Evolutionary conservation across 306 rosid genomes (phyloP).

Genomic region (Dalbergia cochinchinensis): DNA sequence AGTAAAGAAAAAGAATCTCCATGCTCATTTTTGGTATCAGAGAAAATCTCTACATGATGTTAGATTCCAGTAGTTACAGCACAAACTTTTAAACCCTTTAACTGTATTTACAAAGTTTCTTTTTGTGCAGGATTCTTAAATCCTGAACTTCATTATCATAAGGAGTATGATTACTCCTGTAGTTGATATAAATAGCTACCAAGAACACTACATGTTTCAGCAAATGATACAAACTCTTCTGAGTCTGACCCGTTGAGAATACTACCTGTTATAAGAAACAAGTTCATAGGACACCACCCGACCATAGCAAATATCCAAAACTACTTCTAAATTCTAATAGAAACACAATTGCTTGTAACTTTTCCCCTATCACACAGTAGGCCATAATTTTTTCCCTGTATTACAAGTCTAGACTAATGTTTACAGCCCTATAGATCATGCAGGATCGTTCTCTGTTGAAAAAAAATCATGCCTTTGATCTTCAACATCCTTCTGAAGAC

Average conservation of each 20-base stretch:
- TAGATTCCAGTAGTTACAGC: neutral
- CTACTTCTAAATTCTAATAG: neutral
- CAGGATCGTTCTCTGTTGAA: conserved; percentile 15
- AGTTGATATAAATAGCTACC: conserved; percentile 21
- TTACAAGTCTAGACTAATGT: neutral
- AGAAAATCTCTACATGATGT: conserved; percentile 2
- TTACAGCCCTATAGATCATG: neutral
- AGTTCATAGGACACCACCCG: neutral
- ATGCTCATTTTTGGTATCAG: neutral
- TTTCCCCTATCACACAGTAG: neutral
- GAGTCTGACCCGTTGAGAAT: neutral
- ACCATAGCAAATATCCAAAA: neutral
- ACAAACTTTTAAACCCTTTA: neutral
- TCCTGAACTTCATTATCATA: neutral
- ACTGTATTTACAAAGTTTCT: neutral
- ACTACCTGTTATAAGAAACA: conserved; percentile 1
- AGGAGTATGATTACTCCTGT: neutral
- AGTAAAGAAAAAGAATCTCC: no score
- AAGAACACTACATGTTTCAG: conserved; percentile 16
- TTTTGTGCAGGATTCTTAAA: neutral
- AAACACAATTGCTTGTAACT: neutral
- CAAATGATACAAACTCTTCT: neutral
- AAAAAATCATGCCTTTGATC: neutral
- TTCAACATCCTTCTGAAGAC: neutral
- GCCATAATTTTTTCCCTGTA: neutral